Percentiles rank a stretch among this genome's conserved stretches.
phyloP scores from a whole-genome alignment of 345 rosid genomes.

The Diplotaxis tenuifolia region DNA sequence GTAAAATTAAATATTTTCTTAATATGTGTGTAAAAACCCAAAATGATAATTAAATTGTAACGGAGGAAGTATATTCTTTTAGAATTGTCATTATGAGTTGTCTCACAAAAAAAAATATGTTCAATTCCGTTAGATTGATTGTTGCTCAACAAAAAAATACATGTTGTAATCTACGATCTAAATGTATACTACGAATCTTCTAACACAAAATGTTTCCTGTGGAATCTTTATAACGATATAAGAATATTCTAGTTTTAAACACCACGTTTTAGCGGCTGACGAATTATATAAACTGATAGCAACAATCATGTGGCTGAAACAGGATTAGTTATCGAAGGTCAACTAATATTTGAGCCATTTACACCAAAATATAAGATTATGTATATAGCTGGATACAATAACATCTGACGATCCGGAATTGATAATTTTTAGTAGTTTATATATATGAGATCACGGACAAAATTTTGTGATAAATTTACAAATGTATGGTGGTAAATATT shows the following conservation, averaged over 20 bases:
- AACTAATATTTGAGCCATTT: not conserved
- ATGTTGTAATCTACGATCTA: not conserved
- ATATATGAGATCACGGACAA: not conserved
- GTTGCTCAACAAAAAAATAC: not conserved
- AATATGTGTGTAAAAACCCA: too few species aligned
- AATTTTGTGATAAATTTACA: not conserved
- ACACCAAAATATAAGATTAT: not conserved
- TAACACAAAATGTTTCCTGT: not conserved
- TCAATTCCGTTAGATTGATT: not conserved
- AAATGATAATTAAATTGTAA: too few species aligned
- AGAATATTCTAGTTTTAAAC: conserved; percentile 14
- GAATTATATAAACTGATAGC: not conserved
- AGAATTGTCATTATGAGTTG: not conserved
- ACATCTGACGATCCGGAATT: too few species aligned
- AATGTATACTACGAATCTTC: conserved; percentile 7
- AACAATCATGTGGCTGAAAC: not conserved
- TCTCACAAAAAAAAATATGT: not conserved
- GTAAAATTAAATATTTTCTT: too few species aligned
- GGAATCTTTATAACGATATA: not conserved
- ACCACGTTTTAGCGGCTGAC: not conserved
- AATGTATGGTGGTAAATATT: conserved; percentile 4
- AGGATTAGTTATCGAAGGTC: not conserved
- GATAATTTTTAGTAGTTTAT: too few species aligned
- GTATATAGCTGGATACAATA: too few species aligned
- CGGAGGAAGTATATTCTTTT: too few species aligned